Conservation (phyloP, 257 asterid genomes). For the Scutellaria baicalensis region DNA sequence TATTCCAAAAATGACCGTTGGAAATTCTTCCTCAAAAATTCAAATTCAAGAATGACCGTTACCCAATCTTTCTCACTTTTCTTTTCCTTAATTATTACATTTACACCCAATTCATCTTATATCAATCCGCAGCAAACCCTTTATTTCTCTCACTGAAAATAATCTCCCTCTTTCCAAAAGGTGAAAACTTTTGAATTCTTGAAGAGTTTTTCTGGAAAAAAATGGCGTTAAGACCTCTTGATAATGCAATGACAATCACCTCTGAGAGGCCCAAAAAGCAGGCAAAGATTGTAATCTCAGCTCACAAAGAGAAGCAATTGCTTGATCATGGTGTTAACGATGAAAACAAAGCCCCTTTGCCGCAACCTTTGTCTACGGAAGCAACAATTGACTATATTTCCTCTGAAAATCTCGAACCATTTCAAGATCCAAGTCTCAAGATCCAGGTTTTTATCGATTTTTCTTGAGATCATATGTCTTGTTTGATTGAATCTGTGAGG, state of each 20-base stretch:
- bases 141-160: neutral
- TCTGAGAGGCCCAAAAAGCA: constrained; percentile 76
- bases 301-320: constrained; percentile 33
- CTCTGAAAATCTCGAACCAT: constrained; percentile 55
- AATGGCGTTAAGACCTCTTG: constrained; percentile 90
- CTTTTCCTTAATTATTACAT: constrained; percentile 3
- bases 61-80: constrained; percentile 18
- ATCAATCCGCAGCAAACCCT: constrained; percentile 17
- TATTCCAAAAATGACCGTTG: constrained; percentile 41
- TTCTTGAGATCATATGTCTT: no score
- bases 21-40: constrained; percentile 21
- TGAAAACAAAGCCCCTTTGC: constrained; percentile 57
- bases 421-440: constrained; percentile 53
- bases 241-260: constrained; percentile 56
- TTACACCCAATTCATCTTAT: neutral
- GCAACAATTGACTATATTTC: constrained; percentile 65
- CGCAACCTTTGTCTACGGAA: constrained; percentile 27
- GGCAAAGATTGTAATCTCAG: constrained; percentile 35
- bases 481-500: neutral
- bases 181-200: constrained; percentile 5
- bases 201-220: constrained; percentile 9
- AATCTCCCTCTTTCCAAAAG: constrained; percentile 4
- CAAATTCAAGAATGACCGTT: constrained; percentile 76
- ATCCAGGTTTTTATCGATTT: constrained; percentile 41
- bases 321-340: constrained; percentile 47